Conservation (phyloP, 805 yeast genomes). For the Blastobotrys mokoenaii region DNA sequence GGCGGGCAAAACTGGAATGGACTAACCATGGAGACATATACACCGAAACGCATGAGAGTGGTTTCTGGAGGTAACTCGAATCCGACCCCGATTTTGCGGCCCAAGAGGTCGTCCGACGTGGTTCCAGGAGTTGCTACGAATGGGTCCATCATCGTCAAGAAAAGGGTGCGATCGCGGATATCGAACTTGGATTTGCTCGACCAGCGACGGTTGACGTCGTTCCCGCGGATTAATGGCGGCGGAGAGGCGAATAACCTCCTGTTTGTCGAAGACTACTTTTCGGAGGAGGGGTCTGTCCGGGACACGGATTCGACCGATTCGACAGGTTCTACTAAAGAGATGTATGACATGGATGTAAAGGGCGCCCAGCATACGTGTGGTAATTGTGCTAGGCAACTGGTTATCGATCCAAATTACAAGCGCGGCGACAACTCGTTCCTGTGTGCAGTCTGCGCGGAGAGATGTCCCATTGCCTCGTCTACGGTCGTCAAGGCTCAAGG, state of each 20-base stretch:
- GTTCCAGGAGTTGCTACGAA: too few relatives aligned
- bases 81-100: too few relatives aligned
- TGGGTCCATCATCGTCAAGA: too few relatives aligned
- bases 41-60: too few relatives aligned
- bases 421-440: not conserved
- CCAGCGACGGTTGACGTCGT: slow-evolving; percentile 29
- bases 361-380: not conserved
- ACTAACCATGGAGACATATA: too few relatives aligned
- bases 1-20: too few relatives aligned
- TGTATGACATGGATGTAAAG: not conserved
- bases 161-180: slow-evolving; percentile 1
- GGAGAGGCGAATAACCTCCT: not conserved
- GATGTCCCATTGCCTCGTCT: not conserved
- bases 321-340: not conserved
- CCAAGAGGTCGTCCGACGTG: too few relatives aligned
- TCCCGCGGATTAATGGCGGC: slow-evolving; percentile 13
- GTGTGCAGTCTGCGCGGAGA: not conserved
- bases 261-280: not conserved
- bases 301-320: not conserved
- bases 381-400: not conserved
- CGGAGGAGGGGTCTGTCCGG: not conserved
- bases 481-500: not conserved
- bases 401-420: not conserved
- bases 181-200: slow-evolving; percentile 36
- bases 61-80: too few relatives aligned